A percentile compares a stretch with the other conserved stretches of the same genome.
Evolutionary conservation across 768 basidiomycete genomes (phyloP).

Genomic region (Pholiota microspora): DNA sequence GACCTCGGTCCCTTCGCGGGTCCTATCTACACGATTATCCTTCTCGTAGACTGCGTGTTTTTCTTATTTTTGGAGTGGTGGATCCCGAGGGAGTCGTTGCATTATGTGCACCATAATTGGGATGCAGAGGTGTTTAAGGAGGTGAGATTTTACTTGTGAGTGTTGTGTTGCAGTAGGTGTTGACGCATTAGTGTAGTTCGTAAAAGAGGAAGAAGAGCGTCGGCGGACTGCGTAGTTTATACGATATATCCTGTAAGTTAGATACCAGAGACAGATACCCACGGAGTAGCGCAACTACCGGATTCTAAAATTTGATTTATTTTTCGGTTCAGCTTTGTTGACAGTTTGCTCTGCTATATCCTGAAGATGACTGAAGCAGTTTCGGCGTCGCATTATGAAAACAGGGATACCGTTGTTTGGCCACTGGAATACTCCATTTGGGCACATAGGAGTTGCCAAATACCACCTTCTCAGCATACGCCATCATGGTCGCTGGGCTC

Average conservation of each 20-base stretch:
- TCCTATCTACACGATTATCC: constrained; percentile 82
- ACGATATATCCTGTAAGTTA: neutral
- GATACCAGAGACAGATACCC: no score
- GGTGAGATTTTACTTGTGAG: constrained; percentile 21
- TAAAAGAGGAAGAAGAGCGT: neutral
- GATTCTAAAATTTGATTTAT: no score
- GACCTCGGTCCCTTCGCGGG: constrained; percentile 79
- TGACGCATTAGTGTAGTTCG: neutral
- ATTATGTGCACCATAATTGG: constrained; percentile 73
- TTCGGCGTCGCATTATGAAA: no score
- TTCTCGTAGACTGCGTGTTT: constrained; percentile 88
- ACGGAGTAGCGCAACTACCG: no score
- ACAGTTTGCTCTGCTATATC: no score
- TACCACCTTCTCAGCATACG: constrained; percentile 12
- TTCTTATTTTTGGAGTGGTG: constrained; percentile 83
- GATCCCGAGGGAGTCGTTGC: constrained; percentile 74
- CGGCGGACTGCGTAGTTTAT: neutral
- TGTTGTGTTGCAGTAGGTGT: neutral
- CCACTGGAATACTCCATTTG: neutral
- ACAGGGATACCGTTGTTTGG: neutral
- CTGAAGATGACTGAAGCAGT: no score
- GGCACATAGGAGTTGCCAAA: neutral
- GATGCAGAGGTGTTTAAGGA: constrained; percentile 36
- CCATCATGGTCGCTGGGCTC: constrained; percentile 27
- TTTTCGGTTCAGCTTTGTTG: no score